Evolutionary conservation across 2,329 filamentous ascomycete genomes (phyloP).

Genomic region (Penicillium vulpinum): DNA sequence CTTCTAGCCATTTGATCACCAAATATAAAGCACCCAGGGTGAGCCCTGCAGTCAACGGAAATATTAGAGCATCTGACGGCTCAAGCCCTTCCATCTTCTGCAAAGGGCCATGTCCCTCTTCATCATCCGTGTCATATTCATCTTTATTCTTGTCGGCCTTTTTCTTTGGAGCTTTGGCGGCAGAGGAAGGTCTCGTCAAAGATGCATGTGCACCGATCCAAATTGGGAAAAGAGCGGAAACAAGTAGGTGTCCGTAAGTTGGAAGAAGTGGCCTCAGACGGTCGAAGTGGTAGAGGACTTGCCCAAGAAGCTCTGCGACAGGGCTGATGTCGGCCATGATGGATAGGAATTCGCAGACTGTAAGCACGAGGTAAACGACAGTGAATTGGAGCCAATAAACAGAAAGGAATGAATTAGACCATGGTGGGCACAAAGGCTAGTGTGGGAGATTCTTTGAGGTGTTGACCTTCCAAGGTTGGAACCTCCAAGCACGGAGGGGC

Average conservation of each 20-base stretch:
- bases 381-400: neutral
- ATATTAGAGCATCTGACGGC: slow-evolving; percentile 77
- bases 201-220: slow-evolving; percentile 84
- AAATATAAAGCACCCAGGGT: slow-evolving; percentile 78
- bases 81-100: slow-evolving; percentile 68
- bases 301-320: slow-evolving; percentile 42
- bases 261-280: slow-evolving; percentile 50
- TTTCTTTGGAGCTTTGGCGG: slow-evolving; percentile 61
- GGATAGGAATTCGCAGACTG: neutral
- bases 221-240: slow-evolving; percentile 77
- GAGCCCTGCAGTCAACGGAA: slow-evolving; percentile 74
- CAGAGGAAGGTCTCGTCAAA: slow-evolving; percentile 78
- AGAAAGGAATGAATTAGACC: slow-evolving; percentile 12
- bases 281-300: slow-evolving; percentile 47
- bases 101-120: slow-evolving; percentile 54
- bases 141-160: slow-evolving; percentile 35
- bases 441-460: slow-evolving; percentile 12
- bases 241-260: slow-evolving; percentile 61
- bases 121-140: slow-evolving; percentile 41
- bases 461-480: slow-evolving; percentile 13
- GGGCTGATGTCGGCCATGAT: slow-evolving; percentile 39
- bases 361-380: neutral
- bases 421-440: slow-evolving; percentile 9
- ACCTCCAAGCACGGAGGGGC: slow-evolving; percentile 6
- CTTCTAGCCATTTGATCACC: slow-evolving; percentile 83